Conservation (phyloP, 2,329 filamentous ascomycete genomes). For the Xylariaceae sp. region DNA sequence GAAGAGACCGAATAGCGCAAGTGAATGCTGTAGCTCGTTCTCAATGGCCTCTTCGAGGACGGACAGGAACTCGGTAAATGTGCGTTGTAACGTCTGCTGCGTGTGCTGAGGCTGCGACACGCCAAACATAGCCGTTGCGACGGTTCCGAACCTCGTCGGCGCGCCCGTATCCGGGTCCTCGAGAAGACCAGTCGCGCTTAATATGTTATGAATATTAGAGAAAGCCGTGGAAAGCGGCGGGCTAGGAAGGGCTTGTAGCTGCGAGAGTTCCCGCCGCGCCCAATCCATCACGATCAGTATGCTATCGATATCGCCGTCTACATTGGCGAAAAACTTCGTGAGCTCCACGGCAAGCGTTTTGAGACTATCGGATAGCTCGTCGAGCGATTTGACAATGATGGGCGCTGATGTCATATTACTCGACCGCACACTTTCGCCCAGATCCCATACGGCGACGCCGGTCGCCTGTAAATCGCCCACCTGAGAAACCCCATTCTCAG, state of each 20-base stretch:
- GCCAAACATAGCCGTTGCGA: conserved; percentile 73
- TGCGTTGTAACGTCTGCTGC: conserved; percentile 73
- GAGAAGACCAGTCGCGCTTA: conserved; percentile 61
- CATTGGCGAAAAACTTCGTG: conserved; percentile 87
- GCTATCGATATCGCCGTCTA: conserved; percentile 87
- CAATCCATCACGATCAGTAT: conserved; percentile 96
- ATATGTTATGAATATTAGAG: conserved; percentile 76
- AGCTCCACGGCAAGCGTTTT: conserved; percentile 81
- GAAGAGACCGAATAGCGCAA: conserved; percentile 82
- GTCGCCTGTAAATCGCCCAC: conserved; percentile 87
- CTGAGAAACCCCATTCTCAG: conserved; percentile 80
- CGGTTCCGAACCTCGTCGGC: conserved; percentile 64
- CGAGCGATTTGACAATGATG: conserved; percentile 79
- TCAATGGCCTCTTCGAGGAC: conserved; percentile 87
- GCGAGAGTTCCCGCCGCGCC: conserved; percentile 79
- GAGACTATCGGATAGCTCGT: conserved; percentile 79
- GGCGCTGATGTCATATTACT: conserved; percentile 89
- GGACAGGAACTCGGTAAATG: conserved; percentile 80
- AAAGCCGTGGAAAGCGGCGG: conserved; percentile 66
- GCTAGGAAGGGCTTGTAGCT: conserved; percentile 58
- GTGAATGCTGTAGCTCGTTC: conserved; percentile 74
- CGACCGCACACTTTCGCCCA: conserved; percentile 81
- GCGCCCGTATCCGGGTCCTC: conserved; percentile 49
- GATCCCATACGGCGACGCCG: conserved; percentile 88
- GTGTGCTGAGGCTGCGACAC: conserved; percentile 77